Conservation (phyloP, 768 basidiomycete genomes). For the Cantharellus anzutake region DNA sequence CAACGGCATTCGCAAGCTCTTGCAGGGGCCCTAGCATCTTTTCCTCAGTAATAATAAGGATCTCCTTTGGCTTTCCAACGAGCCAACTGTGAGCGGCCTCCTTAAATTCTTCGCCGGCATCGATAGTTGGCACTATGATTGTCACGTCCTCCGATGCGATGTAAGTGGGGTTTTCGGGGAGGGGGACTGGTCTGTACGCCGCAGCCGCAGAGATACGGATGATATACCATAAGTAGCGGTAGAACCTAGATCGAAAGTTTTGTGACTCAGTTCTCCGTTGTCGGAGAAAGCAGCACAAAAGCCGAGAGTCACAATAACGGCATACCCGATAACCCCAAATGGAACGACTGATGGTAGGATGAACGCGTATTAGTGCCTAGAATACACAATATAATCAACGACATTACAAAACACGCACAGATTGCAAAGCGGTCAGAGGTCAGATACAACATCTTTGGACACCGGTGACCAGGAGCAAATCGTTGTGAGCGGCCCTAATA, state of each 20-base stretch:
- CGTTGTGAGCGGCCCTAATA: not conserved
- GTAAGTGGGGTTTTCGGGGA: conserved; percentile 83
- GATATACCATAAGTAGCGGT: conserved; percentile 83
- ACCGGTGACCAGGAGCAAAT: not conserved
- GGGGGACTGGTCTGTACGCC: conserved; percentile 72
- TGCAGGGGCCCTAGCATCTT: conserved; percentile 80
- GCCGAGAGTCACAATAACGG: no score
- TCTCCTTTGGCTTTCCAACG: conserved; percentile 75
- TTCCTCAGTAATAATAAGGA: conserved; percentile 63
- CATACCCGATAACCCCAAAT: conserved; percentile 79
- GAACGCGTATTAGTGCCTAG: conserved; percentile 3
- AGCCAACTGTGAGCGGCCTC: conserved; percentile 88
- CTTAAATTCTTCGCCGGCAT: conserved; percentile 90
- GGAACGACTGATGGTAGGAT: conserved; percentile 45
- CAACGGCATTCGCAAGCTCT: conserved; percentile 73
- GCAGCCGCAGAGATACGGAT: conserved; percentile 65
- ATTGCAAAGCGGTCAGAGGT: conserved; percentile 83
- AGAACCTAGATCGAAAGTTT: conserved; percentile 38
- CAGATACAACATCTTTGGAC: conserved; percentile 61
- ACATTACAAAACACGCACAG: conserved; percentile 34
- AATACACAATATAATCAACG: not conserved
- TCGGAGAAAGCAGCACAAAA: not conserved
- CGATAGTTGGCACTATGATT: conserved; percentile 90
- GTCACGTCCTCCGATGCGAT: conserved; percentile 84
- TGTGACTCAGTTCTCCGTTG: not conserved